These are phyloP conservation scores for Mycena haematopus DNA, from an alignment of 768 basidiomycete genomes.

Conservation along the genomic window DNA sequence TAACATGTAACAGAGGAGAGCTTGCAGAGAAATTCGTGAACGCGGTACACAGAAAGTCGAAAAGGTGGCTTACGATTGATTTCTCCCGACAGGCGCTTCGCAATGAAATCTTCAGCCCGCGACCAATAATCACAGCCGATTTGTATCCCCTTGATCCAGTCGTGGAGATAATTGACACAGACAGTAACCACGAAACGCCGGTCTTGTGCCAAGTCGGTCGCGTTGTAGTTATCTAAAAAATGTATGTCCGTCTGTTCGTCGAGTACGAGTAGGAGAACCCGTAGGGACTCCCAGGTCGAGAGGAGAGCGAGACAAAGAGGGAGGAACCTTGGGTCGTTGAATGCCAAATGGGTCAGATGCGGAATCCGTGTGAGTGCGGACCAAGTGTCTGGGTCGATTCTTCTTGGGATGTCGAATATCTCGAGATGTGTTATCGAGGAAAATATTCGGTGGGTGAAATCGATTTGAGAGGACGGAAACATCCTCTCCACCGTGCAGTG, in stretches of 20 bases:
- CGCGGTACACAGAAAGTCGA: too few species aligned
- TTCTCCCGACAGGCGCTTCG: neutral
- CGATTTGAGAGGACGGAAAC: neutral
- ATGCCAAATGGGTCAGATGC: neutral
- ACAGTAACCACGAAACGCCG: neutral
- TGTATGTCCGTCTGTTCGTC: accelerated
- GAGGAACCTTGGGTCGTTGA: neutral
- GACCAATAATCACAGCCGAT: neutral
- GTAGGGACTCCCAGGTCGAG: neutral
- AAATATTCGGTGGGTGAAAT: neutral
- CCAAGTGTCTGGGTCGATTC: neutral
- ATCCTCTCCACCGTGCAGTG: neutral
- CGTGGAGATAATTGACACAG: neutral
- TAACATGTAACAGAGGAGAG: too few species aligned
- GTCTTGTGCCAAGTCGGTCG: neutral
- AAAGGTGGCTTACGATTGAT: neutral
- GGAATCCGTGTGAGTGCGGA: neutral
- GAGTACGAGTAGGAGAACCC: neutral
- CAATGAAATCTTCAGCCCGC: neutral
- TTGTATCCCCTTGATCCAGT: neutral
- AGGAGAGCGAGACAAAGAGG: neutral
- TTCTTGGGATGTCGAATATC: neutral
- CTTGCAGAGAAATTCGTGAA: too few species aligned
- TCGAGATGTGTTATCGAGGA: neutral
- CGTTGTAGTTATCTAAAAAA: neutral